These are phyloP conservation scores for Cordyceps tenuipes DNA, from an alignment of 2,329 filamentous ascomycete species.

Conservation along the genomic window DNA sequence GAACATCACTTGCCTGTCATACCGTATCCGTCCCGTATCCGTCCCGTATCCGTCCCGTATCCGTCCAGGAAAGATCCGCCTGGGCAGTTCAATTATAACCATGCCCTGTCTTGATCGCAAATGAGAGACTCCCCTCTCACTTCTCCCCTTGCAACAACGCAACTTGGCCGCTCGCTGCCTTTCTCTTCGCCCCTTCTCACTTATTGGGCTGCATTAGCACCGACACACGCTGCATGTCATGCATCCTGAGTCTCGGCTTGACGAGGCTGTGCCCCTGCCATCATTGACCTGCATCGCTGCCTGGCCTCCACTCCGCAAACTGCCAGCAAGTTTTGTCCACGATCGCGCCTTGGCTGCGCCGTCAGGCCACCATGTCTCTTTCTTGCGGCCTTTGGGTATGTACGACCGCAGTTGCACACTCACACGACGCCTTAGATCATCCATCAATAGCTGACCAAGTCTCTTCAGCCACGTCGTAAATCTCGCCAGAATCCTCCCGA, in stretches of 20 bases:
- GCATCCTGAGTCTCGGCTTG: background rate
- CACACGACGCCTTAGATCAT: background rate
- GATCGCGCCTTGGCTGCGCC: background rate
- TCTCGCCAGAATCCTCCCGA: background rate
- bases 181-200: background rate
- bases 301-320: background rate
- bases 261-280: background rate
- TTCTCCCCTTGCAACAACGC: background rate
- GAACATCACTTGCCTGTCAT: too few species aligned
- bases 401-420: background rate
- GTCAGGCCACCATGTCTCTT: constrained; percentile 1
- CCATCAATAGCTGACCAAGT: background rate
- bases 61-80: background rate
- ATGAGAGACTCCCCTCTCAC: background rate
- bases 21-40: too few species aligned
- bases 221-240: background rate
- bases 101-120: background rate
- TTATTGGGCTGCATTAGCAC: too few species aligned
- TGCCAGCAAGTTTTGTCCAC: background rate
- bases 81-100: background rate
- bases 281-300: background rate
- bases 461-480: background rate
- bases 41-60: background rate
- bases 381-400: constrained; percentile 10
- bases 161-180: background rate